phyloP scores from a whole-genome alignment of 768 basidiomycete species.

The Pisolithus albus region DNA sequence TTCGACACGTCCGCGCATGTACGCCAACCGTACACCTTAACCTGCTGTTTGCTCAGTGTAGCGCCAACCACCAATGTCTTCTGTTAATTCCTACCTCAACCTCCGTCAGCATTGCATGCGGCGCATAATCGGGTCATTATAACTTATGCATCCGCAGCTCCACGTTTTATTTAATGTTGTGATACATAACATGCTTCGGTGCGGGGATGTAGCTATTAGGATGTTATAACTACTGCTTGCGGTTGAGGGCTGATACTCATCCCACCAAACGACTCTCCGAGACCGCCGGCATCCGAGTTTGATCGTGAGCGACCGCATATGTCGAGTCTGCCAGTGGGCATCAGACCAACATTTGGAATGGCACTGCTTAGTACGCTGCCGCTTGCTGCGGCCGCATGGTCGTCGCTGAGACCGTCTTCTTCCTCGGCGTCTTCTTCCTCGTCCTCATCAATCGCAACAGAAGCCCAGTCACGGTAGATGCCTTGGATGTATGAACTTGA shows the following conservation, averaged over 20 bases:
- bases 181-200: not conserved
- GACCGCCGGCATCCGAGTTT: conserved; percentile 37
- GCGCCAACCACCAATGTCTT: too few relatives aligned
- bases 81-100: too few relatives aligned
- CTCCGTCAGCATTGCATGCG: too few relatives aligned
- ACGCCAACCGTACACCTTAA: too few relatives aligned
- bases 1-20: too few relatives aligned
- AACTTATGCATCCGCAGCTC: not conserved
- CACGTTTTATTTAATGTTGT: not conserved
- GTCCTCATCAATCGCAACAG: conserved; percentile 64
- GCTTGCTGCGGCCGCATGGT: conserved; percentile 8
- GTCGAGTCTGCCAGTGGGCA: conserved; percentile 10
- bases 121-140: not conserved
- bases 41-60: too few relatives aligned
- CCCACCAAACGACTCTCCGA: conserved; percentile 64
- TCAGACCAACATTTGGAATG: conserved; percentile 1
- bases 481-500: conserved; percentile 71
- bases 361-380: not conserved
- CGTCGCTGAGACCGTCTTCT: conserved; percentile 34
- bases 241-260: conserved; percentile 78
- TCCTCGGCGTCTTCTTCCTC: conserved; percentile 64
- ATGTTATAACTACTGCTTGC: conserved; percentile 10
- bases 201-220: conserved; percentile 1
- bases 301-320: conserved; percentile 19
- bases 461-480: conserved; percentile 86